These are phyloP conservation scores for Drechmeria coniospora DNA, from an alignment of 2,329 filamentous ascomycete genomes.

Conservation along the genomic window DNA sequence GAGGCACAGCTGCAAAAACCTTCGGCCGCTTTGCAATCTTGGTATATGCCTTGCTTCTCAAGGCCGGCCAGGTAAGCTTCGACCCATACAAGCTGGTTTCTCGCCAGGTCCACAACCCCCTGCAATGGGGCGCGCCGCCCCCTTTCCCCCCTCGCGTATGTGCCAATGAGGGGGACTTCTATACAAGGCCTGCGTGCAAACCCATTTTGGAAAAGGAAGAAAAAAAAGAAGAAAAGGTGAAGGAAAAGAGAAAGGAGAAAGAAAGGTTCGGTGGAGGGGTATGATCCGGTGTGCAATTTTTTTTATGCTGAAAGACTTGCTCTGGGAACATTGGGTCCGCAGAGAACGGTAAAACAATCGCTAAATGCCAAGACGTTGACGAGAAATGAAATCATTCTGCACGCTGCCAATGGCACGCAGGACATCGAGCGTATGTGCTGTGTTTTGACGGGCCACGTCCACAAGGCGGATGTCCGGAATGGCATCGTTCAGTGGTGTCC, in stretches of 20 bases:
- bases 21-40: conserved; percentile 18
- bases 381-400: conserved; percentile 1
- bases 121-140: conserved; percentile 7
- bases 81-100: no score
- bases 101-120: conserved; percentile 9
- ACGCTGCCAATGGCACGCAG: conserved; percentile 1
- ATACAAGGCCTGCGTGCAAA: conserved; percentile 9
- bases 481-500: conserved; percentile 1
- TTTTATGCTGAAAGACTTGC: conserved; percentile 24
- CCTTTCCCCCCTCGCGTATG: conserved; percentile 4
- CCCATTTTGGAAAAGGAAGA: conserved; percentile 9
- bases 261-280: conserved; percentile 21
- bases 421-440: not conserved
- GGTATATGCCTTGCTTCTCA: conserved; percentile 9
- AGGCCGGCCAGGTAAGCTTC: conserved; percentile 13
- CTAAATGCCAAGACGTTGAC: conserved; percentile 31
- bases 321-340: conserved; percentile 12
- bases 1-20: no score
- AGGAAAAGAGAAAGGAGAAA: conserved; percentile 8
- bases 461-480: conserved; percentile 2
- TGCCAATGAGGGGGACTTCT: conserved; percentile 6
- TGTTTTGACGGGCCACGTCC: not conserved
- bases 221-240: conserved; percentile 11
- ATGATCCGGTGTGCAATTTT: conserved; percentile 23
- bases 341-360: conserved; percentile 20